Evolutionary conservation across 2,329 filamentous ascomycete genomes (phyloP).

Genomic region (Aspergillus brasiliensis): DNA sequence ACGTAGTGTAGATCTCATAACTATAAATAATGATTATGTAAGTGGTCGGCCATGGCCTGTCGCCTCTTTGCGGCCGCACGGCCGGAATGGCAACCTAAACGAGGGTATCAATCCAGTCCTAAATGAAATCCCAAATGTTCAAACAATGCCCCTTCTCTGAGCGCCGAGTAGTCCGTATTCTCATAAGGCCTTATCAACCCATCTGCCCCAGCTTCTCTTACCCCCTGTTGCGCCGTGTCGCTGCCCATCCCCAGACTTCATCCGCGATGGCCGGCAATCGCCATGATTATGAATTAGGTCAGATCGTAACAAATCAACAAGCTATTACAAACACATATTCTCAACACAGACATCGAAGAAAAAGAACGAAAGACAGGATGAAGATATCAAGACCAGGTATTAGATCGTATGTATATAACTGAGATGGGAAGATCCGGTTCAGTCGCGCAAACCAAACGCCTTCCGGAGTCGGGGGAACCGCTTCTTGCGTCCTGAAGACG

Average conservation of each 20-base stretch:
- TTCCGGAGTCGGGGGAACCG: constrained; percentile 48
- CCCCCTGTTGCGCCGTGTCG: background rate
- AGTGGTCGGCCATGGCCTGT: background rate
- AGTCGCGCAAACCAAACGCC: constrained; percentile 44
- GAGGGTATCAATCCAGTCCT: constrained; percentile 17
- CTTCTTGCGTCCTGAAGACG: constrained; percentile 46
- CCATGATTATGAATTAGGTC: constrained; percentile 7
- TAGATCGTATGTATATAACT: constrained; percentile 8
- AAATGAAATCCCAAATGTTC: background rate
- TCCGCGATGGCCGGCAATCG: constrained; percentile 4
- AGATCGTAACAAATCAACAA: constrained; percentile 1
- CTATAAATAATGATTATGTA: background rate
- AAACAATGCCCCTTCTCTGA: background rate
- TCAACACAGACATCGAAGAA: constrained; percentile 7
- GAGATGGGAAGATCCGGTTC: background rate
- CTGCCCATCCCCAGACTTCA: background rate
- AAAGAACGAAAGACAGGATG: background rate
- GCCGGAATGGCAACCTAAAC: constrained; percentile 7
- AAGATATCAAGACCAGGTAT: background rate
- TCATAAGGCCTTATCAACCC: background rate
- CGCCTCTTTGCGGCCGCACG: background rate
- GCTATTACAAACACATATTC: constrained; percentile 13
- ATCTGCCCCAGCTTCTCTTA: background rate
- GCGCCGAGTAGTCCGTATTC: background rate
- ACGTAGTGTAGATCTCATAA: background rate